Conservation (phyloP, 2,329 filamentous ascomycete species). For the Penicillium polonicum region DNA sequence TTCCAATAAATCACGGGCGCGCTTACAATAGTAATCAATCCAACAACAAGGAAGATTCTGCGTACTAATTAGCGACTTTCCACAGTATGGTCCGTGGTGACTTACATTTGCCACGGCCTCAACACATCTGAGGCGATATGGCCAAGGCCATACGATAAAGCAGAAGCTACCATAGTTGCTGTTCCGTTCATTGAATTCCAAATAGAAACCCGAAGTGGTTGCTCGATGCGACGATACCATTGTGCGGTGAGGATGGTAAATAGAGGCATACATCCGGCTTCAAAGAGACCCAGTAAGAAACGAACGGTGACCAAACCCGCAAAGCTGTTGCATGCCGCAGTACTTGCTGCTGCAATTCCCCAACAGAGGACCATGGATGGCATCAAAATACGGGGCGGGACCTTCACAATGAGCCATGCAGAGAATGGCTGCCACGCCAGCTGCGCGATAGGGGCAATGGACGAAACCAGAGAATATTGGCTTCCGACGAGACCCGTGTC, state of each 20-base stretch:
- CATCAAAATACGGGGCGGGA: background rate
- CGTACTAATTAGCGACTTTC: background rate
- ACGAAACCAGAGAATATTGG: background rate
- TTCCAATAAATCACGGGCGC: background rate
- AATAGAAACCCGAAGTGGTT: background rate
- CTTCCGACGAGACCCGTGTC: background rate
- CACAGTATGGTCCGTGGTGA: background rate
- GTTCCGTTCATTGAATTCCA: background rate
- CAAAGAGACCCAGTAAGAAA: background rate
- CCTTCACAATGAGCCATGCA: constrained; percentile 1
- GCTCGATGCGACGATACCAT: background rate
- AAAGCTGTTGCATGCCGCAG: background rate
- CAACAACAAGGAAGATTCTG: background rate
- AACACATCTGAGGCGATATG: background rate
- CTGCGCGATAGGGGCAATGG: background rate
- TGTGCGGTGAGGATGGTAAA: background rate
- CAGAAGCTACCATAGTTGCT: background rate
- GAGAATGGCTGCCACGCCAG: background rate
- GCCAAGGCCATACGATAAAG: background rate
- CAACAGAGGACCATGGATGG: background rate
- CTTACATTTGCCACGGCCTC: background rate
- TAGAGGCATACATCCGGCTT: background rate
- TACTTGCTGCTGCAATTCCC: background rate
- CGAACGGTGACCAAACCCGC: background rate
- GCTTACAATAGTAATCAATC: background rate